Conservation (phyloP, 2,329 filamentous ascomycete genomes). For the Beauveria australis region DNA sequence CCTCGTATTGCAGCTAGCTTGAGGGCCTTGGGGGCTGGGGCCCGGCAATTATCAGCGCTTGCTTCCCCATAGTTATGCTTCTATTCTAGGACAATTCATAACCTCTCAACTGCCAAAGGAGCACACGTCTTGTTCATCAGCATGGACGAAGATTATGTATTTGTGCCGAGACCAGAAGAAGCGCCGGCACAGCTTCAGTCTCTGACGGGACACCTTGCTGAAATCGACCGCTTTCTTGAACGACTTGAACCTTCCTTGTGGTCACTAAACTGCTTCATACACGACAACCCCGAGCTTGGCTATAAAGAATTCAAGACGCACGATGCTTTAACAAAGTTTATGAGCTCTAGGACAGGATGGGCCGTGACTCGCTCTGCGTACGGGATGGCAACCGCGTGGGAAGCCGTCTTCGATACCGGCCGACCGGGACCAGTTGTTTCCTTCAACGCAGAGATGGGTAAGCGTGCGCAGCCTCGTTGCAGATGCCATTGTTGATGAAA, state of each 20-base stretch:
- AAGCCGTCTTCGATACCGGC: conserved; percentile 30
- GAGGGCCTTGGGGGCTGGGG: background rate
- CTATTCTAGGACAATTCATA: background rate
- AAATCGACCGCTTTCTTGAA: conserved; percentile 22
- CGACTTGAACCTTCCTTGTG: conserved; percentile 20
- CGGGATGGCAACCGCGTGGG: conserved; percentile 35
- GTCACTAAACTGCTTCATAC: conserved; percentile 31
- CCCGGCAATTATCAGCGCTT: background rate
- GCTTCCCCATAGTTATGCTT: background rate
- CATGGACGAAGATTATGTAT: conserved; percentile 11
- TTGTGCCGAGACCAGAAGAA: conserved; percentile 6
- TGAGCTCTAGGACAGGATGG: conserved; percentile 27
- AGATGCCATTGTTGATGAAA: background rate
- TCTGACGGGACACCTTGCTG: conserved; percentile 15
- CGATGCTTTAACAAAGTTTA: conserved; percentile 29
- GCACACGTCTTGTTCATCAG: background rate
- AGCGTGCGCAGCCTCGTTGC: background rate
- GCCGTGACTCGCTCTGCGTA: conserved; percentile 32
- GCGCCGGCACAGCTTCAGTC: background rate
- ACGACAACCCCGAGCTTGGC: conserved; percentile 34
- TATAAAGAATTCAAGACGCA: conserved; percentile 36
- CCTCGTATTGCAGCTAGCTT: background rate
- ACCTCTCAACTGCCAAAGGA: background rate
- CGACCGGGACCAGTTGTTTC: conserved; percentile 29
- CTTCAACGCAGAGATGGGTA: conserved; percentile 32